Evolutionary conservation across 2,329 filamentous ascomycete genomes (phyloP), one percentile per base, ranked within the genome.

Genomic region (Penicillium sp.): DNA sequence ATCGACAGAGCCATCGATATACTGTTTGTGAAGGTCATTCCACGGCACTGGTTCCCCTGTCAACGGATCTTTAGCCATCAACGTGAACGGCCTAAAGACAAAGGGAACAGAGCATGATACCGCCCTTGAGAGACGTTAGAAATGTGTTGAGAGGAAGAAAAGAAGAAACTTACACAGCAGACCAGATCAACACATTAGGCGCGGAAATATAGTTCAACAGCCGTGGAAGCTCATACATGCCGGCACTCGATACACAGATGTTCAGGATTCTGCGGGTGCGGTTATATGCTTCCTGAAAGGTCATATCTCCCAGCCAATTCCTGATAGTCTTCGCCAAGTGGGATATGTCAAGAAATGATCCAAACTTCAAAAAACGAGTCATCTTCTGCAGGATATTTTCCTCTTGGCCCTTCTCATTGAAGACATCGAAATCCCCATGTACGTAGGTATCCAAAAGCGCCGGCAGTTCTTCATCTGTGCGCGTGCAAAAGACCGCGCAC

Each of bases 181-280:
- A 96, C 91, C 93, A 96, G 55, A 97, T 93, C 77, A 97, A 85
- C 53, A 97, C 93, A 70, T 97, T 94, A 0, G 93, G 93, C 0
- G 93, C 89, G 0, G 93, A 97, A 58, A 96, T 85, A 69, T 96
- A 97, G 73, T 97, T 97, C 65, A 97, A 82, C 0, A 97, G 79
- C 38, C 90, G 82, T 0, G 93, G 93, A 17, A 96, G 81, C 71
- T 97, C 93, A 73, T 96, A 94, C 54, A 93, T 83, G 17, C 90
- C 91, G 1, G 91, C 89, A 2, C 90, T 91, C 0, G 93, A 96
- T 7, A 97, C 93, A 58, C 90, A 93, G 38, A 97, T 96, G 72
- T 97, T 97, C 69, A 96, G 84, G 60, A 97, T 93, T 58, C 92
- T 85, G 29, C 91, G 85, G 0, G 93, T 96, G n/a, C 92, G 88